These are phyloP conservation scores for Mucor indicus DNA, from an alignment of 371 early-diverging fungal species.

Conservation along the genomic window DNA sequence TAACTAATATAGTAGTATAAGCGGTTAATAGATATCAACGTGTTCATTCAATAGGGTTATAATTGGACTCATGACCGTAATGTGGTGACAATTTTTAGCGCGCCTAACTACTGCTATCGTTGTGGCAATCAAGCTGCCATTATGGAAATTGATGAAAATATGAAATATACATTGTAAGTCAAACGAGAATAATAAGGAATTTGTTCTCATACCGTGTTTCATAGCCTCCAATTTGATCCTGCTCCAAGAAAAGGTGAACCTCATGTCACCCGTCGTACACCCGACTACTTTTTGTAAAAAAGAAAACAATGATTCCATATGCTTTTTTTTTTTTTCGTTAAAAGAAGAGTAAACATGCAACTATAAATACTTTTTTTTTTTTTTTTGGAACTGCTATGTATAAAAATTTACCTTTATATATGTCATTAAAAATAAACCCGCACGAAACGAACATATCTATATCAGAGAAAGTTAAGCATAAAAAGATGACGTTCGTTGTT, in stretches of 20 bases:
- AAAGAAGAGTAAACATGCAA: neutral
- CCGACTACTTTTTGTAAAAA: slow-evolving; percentile 95
- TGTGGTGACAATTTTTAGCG: slow-evolving; percentile 99
- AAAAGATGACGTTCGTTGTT: no score
- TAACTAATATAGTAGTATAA: neutral
- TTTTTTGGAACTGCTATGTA: no score
- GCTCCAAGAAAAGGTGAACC: slow-evolving; percentile 98
- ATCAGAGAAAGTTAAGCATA: no score
- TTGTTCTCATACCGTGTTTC: neutral
- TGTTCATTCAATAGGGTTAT: slow-evolving; percentile 66
- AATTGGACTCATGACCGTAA: slow-evolving; percentile 98
- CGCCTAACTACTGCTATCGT: slow-evolving; percentile 99
- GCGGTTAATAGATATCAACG: neutral
- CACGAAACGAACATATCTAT: no score
- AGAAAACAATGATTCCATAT: neutral
- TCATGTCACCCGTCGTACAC: slow-evolving; percentile 97
- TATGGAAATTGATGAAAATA: slow-evolving; percentile 92
- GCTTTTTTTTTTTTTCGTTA: neutral
- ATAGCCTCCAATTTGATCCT: slow-evolving; percentile 96
- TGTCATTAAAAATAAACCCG: no score
- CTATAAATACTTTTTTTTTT: no score
- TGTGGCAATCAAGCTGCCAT: slow-evolving; percentile 99
- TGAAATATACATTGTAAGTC: slow-evolving; percentile 92
- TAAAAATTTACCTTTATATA: no score
- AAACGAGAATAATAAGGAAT: no score